These are phyloP conservation scores for Crithidia expoeki DNA, from an alignment of 208 protist species.

Conservation along the genomic window DNA sequence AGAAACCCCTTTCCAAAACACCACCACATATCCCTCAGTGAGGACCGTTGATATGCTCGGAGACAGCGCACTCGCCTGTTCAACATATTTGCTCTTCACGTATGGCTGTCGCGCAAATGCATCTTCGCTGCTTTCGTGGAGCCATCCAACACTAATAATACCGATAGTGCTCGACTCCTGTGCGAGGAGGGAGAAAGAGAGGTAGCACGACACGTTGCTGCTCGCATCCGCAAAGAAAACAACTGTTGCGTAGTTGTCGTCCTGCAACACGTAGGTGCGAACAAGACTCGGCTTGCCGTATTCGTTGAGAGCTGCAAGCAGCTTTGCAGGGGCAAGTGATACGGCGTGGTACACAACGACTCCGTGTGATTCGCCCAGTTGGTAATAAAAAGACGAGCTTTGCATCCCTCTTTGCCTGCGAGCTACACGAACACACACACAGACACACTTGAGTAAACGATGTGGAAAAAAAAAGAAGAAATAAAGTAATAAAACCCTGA, in stretches of 20 bases:
- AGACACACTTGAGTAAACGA: background rate
- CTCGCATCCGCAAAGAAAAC: constrained; percentile 44
- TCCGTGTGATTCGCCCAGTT: constrained; percentile 49
- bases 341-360: constrained; percentile 45
- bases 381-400: constrained; percentile 11
- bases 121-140: constrained; percentile 46
- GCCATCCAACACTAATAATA: constrained; percentile 63
- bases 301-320: constrained; percentile 19
- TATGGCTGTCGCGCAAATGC: constrained; percentile 53
- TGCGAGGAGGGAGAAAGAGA: constrained; percentile 19
- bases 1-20: constrained; percentile 44
- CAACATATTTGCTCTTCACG: constrained; percentile 31
- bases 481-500: too few species aligned
- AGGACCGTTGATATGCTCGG: background rate
- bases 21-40: constrained; percentile 41
- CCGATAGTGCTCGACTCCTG: constrained; percentile 5
- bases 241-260: constrained; percentile 39
- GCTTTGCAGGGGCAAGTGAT: constrained; percentile 22
- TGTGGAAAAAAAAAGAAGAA: background rate
- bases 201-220: constrained; percentile 34
- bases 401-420: constrained; percentile 4
- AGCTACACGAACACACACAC: background rate
- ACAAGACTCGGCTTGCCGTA: constrained; percentile 40
- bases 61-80: background rate
- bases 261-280: constrained; percentile 31